These are phyloP conservation scores for Arthromyces matolae DNA, from an alignment of 768 basidiomycete genomes.

Conservation along the genomic window DNA sequence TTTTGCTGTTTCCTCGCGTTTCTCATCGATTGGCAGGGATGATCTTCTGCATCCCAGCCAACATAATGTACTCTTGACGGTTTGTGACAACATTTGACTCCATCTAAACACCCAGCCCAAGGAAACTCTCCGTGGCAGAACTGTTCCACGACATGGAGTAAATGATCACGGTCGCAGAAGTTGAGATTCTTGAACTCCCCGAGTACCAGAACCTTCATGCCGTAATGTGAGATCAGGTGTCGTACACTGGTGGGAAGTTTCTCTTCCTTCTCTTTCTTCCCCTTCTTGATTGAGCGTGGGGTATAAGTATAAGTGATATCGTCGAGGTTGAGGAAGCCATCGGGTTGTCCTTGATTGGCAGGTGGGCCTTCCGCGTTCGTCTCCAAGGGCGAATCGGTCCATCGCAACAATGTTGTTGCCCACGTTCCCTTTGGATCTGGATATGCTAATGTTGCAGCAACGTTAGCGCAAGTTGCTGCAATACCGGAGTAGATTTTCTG, in stretches of 20 bases:
- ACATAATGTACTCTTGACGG: neutral
- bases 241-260: neutral
- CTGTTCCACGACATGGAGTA: neutral
- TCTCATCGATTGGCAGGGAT: neutral
- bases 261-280: neutral
- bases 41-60: neutral
- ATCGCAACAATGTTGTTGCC: neutral
- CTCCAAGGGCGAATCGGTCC: neutral
- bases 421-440: neutral
- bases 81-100: neutral
- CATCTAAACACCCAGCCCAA: neutral
- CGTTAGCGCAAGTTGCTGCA: neutral
- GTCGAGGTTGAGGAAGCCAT: neutral
- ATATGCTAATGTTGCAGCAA: neutral
- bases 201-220: neutral
- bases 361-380: neutral
- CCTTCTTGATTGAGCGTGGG: too few relatives aligned
- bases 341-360: neutral
- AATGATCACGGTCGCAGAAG: neutral
- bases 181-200: slow-evolving; percentile 5
- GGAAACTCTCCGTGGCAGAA: neutral
- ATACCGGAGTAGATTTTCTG: neutral
- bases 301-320: too few relatives aligned
- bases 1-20: neutral
- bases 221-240: neutral